Percentiles rank a stretch among this genome's conserved stretches.
Conservation (phyloP, 2,329 filamentous ascomycete genomes). For the Hymenotorrendiella dingleyae region DNA sequence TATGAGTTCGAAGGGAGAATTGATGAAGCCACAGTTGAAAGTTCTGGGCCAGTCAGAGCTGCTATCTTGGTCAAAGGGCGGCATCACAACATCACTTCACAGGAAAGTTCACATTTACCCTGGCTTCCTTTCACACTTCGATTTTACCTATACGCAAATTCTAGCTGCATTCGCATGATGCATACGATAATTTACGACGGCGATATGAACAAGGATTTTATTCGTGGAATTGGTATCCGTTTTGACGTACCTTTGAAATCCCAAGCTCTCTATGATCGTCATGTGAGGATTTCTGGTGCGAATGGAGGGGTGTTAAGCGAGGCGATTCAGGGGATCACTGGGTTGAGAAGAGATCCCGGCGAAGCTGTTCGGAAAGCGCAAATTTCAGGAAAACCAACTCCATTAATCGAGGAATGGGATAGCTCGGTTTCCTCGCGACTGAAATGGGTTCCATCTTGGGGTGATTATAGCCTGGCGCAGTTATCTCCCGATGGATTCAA, state of each 20-base stretch:
- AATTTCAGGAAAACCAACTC: constrained; percentile 39
- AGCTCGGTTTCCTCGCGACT: constrained; percentile 39
- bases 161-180: constrained; percentile 47
- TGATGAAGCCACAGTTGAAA: constrained; percentile 42
- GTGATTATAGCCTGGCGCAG: constrained; percentile 51
- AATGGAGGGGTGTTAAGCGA: constrained; percentile 51
- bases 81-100: constrained; percentile 24
- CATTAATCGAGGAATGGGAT: constrained; percentile 42
- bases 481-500: constrained; percentile 55
- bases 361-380: constrained; percentile 43
- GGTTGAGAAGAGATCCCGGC: constrained; percentile 50
- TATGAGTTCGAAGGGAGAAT: constrained; percentile 49
- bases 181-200: constrained; percentile 53
- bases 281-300: constrained; percentile 49
- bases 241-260: constrained; percentile 49
- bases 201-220: constrained; percentile 42
- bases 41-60: constrained; percentile 37
- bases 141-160: constrained; percentile 54
- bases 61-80: constrained; percentile 37
- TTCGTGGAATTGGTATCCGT: constrained; percentile 47
- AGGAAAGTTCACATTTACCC: constrained; percentile 34
- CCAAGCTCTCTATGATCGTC: constrained; percentile 51
- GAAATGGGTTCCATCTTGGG: constrained; percentile 53
- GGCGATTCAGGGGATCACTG: constrained; percentile 54
- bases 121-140: constrained; percentile 51